Base-by-base conservation (phyloP, 306 rosid genomes). In the Cicer yamashitae region DNA sequence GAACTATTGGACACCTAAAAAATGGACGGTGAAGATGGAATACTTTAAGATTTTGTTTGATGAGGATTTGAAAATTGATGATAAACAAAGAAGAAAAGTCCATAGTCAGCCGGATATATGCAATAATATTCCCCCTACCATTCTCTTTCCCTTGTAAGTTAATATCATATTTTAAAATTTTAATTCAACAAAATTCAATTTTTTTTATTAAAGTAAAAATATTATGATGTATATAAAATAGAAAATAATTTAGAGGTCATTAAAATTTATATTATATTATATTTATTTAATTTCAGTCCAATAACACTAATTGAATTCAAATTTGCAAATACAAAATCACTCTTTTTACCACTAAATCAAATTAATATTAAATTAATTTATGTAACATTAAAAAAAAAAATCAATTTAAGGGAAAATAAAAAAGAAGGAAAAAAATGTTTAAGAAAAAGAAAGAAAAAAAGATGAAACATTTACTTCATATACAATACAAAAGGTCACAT, bases 391-490 rank as follows among this genome's bases (percentile, higher is more conserved):
- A 61, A 5, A 37, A 53, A 54, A 7, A n/a, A 3, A 48, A 40
- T 52, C 2, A 2, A n/a, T 1, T 52, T 2, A 17, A 39, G 6
- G 2, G 46, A 1, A n/a, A 13, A 4, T 0, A 11, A 11, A 7
- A 52, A 25, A 67, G 44, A 12, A 3, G 39, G 44, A 25, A 61
- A 52, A 53, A 70, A 57, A 77, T 72, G 54, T 41, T 20, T 4
- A 34, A 48, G 61, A 46, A 73, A 54, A 20, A 70, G 70, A 63
- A 69, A 22, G 25, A 75, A 61, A 44, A 76, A 84, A 82, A 84
- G 87, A 82, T 84, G 78, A 85, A 76, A 86, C 87, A 86, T 86
- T 88, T 89, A 85, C 93, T 91, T 85, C 81, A 73, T 80, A 87
- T 86, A 79, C 91, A 83, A 88, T 50, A 79, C 86, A 82, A 85